Evolutionary conservation across 139 green algal species (phyloP).

Genomic region (Closterium sp.): DNA sequence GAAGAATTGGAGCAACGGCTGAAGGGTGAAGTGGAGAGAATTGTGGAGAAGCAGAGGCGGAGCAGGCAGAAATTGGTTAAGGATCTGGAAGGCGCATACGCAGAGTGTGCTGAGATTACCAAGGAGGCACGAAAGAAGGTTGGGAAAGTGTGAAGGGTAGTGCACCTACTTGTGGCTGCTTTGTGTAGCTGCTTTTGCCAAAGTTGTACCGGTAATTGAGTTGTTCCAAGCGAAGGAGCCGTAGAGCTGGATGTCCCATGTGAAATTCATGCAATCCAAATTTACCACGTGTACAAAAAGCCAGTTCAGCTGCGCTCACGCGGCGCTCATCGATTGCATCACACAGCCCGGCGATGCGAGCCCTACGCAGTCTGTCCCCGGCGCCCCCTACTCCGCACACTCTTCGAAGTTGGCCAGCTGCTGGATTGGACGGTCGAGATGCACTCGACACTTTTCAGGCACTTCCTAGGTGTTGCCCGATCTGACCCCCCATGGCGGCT

Average conservation of each 20-base stretch:
- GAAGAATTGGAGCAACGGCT: background rate
- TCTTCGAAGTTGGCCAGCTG: background rate
- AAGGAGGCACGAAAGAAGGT: background rate
- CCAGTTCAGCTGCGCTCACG: background rate
- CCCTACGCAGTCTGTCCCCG: background rate
- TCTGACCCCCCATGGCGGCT: background rate
- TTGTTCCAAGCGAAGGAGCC: background rate
- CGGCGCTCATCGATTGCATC: background rate
- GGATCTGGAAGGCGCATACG: background rate
- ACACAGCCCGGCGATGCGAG: background rate
- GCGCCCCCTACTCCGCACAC: background rate
- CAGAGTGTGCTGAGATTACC: background rate
- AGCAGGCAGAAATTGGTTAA: background rate
- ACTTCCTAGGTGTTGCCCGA: background rate
- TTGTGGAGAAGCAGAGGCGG: background rate
- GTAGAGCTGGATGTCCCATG: background rate
- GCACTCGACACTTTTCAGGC: background rate
- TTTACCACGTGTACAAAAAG: background rate
- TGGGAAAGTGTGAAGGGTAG: background rate
- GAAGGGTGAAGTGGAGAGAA: background rate
- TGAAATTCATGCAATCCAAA: background rate
- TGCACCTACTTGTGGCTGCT: background rate
- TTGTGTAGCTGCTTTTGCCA: background rate
- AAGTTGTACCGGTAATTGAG: background rate
- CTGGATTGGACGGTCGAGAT: background rate